Conservation (phyloP, 352 stramenopile genomes). For the Phytopythium cucurbitacearum region DNA sequence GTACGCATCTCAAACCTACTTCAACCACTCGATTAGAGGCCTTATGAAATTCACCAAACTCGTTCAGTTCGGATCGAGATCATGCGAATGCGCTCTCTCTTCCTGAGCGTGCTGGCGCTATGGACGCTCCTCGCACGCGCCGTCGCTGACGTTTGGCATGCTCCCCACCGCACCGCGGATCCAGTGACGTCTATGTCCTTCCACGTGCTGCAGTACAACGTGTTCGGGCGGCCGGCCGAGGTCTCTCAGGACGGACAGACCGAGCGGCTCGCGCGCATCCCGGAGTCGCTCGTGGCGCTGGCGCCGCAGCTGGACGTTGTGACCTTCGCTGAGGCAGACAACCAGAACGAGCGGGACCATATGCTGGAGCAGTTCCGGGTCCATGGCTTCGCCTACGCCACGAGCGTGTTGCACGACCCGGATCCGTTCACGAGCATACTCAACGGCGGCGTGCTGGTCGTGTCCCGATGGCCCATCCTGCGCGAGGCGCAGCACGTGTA, state of each 20-base stretch:
- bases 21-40: too few species aligned
- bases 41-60: too few species aligned
- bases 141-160: neutral
- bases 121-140: neutral
- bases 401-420: constrained; percentile 65
- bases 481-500: constrained; percentile 79
- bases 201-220: constrained; percentile 78
- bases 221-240: constrained; percentile 67
- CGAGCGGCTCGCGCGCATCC: constrained; percentile 59
- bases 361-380: constrained; percentile 62
- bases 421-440: constrained; percentile 79
- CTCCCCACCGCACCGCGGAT: too few species aligned
- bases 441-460: constrained; percentile 76
- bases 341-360: constrained; percentile 34
- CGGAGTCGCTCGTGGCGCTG: constrained; percentile 35
- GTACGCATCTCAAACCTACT: too few species aligned
- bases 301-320: constrained; percentile 64
- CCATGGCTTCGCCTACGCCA: constrained; percentile 57
- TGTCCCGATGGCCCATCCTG: constrained; percentile 80
- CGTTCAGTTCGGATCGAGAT: too few species aligned
- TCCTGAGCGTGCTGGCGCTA: constrained; percentile 2
- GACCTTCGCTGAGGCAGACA: constrained; percentile 72
- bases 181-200: constrained; percentile 28
- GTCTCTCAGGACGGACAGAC: constrained; percentile 69
- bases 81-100: too few species aligned